Conservation (phyloP, 371 early-diverging fungal species). For the Mortierella sp. region DNA sequence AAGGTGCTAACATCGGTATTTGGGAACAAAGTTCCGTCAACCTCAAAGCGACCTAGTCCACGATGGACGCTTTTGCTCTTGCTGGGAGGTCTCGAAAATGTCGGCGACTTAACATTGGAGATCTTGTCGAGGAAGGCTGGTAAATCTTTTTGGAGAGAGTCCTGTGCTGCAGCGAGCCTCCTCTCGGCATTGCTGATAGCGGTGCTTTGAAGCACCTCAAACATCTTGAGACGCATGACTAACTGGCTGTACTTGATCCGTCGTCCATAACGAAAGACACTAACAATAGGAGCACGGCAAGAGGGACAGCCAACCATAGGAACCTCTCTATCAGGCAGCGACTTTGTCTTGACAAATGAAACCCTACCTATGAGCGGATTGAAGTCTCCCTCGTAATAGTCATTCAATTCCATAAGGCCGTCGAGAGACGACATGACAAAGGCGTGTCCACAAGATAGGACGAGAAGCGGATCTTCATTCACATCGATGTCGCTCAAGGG, state of each 20-base stretch:
- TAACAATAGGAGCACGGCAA: slow-evolving; percentile 8
- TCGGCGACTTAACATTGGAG: too few species aligned
- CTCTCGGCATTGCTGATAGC: too few species aligned
- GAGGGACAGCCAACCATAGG: not conserved
- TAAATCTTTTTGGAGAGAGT: too few species aligned
- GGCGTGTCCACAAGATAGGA: slow-evolving; percentile 55
- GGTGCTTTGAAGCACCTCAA: too few species aligned
- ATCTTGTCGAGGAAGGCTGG: too few species aligned
- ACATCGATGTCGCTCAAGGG: slow-evolving; percentile 42
- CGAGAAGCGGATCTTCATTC: slow-evolving; percentile 50
- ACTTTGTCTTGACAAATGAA: not conserved
- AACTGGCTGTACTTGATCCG: slow-evolving; percentile 10
- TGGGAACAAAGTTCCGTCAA: slow-evolving; percentile 1
- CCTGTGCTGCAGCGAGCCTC: too few species aligned
- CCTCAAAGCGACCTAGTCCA: not conserved
- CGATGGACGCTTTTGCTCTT: too few species aligned
- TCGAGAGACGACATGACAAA: slow-evolving; percentile 55
- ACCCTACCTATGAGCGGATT: too few species aligned
- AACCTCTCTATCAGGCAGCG: not conserved
- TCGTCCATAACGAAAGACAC: slow-evolving; percentile 11
- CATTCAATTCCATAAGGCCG: slow-evolving; percentile 33
- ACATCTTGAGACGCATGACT: not conserved
- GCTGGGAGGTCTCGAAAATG: too few species aligned
- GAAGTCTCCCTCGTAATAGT: slow-evolving; percentile 25
- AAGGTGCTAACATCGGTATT: not conserved